Conservation (phyloP, 257 asterid genomes). For the Jaltomata sinuosa region DNA sequence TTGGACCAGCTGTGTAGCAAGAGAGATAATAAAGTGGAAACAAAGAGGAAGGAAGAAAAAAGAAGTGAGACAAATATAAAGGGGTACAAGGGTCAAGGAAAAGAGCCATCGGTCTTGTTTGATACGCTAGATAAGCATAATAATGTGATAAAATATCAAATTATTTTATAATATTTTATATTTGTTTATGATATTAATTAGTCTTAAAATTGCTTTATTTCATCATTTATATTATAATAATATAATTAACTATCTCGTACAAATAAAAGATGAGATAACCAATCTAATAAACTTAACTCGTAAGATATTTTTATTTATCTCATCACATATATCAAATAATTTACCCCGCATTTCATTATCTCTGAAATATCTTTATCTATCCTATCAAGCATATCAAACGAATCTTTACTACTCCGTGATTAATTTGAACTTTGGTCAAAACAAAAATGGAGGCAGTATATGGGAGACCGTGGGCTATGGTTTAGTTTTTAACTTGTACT, state of each 20-base stretch:
- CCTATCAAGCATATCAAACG: not conserved
- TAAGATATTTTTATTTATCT: no score
- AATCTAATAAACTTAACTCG: no score
- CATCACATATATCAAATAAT: no score
- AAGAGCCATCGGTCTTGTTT: no score
- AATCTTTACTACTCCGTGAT: constrained; percentile 28
- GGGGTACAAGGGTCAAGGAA: no score
- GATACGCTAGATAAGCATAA: no score
- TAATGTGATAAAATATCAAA: not conserved
- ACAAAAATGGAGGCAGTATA: not conserved
- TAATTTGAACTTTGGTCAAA: not conserved
- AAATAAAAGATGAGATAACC: no score
- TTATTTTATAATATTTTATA: not conserved
- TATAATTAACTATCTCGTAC: no score
- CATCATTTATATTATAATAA: not conserved
- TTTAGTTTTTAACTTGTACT: not conserved
- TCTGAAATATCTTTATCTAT: not conserved
- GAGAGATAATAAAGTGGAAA: constrained; percentile 4
- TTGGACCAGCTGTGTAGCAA: constrained; percentile 2
- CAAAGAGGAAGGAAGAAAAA: constrained; percentile 7
- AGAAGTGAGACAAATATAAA: constrained; percentile 15
- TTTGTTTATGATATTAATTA: not conserved
- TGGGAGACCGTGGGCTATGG: not conserved
- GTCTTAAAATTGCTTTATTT: not conserved
- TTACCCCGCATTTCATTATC: no score